Evolutionary conservation across 306 rosid genomes (phyloP).

Genomic region (Malus domestica): ASM211411v1 NC_041795.1:8977501-8978000

Average conservation of each 20-base stretch:
- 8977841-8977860: background rate
- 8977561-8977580: slow-evolving; percentile 55
- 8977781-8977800: background rate
- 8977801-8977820: background rate
- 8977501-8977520: background rate
- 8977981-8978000: no score
- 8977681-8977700: slow-evolving; percentile 55
- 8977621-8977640: slow-evolving; percentile 72
- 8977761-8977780: slow-evolving; percentile 31
- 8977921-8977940: slow-evolving; percentile 24
- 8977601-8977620: slow-evolving; percentile 41
- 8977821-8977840: background rate
- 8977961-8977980: slow-evolving; percentile 14
- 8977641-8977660: slow-evolving; percentile 53
- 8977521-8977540: background rate
- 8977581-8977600: slow-evolving; percentile 49
- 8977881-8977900: slow-evolving; percentile 29
- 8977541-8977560: background rate
- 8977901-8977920: slow-evolving; percentile 29
- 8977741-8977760: slow-evolving; percentile 43
- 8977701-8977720: slow-evolving; percentile 58
- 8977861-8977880: slow-evolving; percentile 33
- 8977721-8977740: slow-evolving; percentile 50
- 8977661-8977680: slow-evolving; percentile 52
- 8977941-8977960: slow-evolving; percentile 27